phyloP scores from a whole-genome alignment of 2,329 filamentous ascomycete genomes.

The Cladophialophora chaetospira region DNA sequence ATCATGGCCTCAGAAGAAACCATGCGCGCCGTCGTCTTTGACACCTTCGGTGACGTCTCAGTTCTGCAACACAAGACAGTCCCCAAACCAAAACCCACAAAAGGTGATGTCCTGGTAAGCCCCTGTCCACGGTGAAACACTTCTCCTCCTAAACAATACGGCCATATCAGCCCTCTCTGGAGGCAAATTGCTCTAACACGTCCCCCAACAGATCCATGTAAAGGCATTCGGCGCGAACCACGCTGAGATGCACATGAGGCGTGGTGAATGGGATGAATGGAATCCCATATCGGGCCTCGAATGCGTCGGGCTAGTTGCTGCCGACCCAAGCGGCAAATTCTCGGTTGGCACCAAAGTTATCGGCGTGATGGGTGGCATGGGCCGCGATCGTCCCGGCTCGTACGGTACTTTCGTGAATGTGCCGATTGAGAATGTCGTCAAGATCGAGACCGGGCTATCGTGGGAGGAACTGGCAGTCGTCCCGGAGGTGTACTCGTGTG shows the following conservation, averaged over 20 bases:
- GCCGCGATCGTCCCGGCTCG: conserved; percentile 42
- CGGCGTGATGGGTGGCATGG: conserved; percentile 49
- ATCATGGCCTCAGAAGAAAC: conserved; percentile 17
- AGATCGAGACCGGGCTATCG: conserved; percentile 34
- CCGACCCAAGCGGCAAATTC: conserved; percentile 41
- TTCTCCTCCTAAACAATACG: neutral
- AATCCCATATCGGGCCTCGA: conserved; percentile 36
- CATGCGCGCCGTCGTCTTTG: conserved; percentile 42
- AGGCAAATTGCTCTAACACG: neutral
- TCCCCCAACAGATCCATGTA: conserved; percentile 36
- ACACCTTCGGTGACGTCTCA: conserved; percentile 38
- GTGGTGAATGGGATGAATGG: conserved; percentile 40
- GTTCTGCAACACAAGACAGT: conserved; percentile 35
- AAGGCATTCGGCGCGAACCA: conserved; percentile 50
- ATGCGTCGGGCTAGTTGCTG: conserved; percentile 47
- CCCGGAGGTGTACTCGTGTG: conserved; percentile 45
- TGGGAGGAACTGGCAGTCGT: conserved; percentile 47
- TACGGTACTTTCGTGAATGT: conserved; percentile 46
- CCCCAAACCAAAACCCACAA: conserved; percentile 34
- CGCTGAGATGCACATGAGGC: conserved; percentile 51
- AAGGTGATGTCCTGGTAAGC: conserved; percentile 34
- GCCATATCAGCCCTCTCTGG: neutral
- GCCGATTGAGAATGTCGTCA: conserved; percentile 40
- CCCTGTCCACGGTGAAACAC: neutral
- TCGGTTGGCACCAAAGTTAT: conserved; percentile 40